Evolutionary conservation across 352 stramenopile species (phyloP).

Genomic region (Phytophthora rubi): DNA sequence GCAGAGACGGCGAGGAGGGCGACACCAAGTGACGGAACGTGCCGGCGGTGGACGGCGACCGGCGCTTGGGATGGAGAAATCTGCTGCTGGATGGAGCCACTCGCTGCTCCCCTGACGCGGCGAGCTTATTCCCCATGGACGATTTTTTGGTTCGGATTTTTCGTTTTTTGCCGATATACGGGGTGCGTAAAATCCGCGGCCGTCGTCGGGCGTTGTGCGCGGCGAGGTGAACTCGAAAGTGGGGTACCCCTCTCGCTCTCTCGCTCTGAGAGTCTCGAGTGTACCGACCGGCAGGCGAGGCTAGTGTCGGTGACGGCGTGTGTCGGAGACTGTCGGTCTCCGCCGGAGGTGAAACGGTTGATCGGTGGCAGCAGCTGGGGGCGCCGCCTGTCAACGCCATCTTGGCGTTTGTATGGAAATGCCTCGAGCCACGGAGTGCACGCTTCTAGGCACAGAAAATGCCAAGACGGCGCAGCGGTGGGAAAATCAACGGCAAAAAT

Average conservation of each 20-base stretch:
- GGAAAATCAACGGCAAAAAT: slow-evolving; percentile 34
- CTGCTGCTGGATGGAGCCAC: slow-evolving; percentile 9
- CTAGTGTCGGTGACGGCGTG: slow-evolving; percentile 11
- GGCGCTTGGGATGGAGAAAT: slow-evolving; percentile 27
- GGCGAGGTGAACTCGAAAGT: slow-evolving; percentile 31
- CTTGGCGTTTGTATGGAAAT: too few relatives aligned
- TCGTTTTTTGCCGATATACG: too few relatives aligned
- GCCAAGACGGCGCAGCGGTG: slow-evolving; percentile 23
- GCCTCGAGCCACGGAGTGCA: too few relatives aligned
- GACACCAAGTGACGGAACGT: slow-evolving; percentile 24
- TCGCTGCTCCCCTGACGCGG: slow-evolving; percentile 13
- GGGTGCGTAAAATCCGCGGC: too few relatives aligned
- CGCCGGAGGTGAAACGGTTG: slow-evolving; percentile 26
- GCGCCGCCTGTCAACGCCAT: too few relatives aligned
- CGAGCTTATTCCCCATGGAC: slow-evolving; percentile 40
- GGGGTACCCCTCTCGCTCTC: neutral
- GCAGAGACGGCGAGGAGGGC: slow-evolving; percentile 19
- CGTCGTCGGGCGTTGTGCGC: slow-evolving; percentile 4
- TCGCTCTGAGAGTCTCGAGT: neutral
- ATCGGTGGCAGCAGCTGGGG: neutral
- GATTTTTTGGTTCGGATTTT: neutral
- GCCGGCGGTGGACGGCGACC: neutral
- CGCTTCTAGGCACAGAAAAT: neutral
- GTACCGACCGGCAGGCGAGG: slow-evolving; percentile 7
- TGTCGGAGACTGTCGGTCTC: slow-evolving; percentile 29